Evolutionary conservation across 2,329 filamentous ascomycete species (phyloP).

Genomic region (Fusarium tricinctum): DNA sequence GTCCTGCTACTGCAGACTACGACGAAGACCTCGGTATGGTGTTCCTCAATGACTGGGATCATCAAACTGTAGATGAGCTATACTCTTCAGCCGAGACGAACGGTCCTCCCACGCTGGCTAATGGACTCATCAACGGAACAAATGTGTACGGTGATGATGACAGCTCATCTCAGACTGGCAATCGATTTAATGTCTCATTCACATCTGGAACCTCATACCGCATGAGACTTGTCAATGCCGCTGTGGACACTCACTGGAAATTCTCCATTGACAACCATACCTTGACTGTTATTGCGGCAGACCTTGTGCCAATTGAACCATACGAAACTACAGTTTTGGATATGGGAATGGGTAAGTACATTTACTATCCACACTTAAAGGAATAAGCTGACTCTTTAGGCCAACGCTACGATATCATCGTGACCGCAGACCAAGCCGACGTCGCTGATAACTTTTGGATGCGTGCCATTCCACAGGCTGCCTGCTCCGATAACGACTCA

Average conservation of each 20-base stretch:
- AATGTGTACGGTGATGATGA: conserved; percentile 55
- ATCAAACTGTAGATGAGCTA: conserved; percentile 59
- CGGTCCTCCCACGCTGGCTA: conserved; percentile 59
- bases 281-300: conserved; percentile 69
- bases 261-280: conserved; percentile 70
- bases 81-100: conserved; percentile 35
- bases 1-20: conserved; percentile 70
- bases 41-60: conserved; percentile 71
- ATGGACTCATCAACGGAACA: conserved; percentile 62
- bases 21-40: conserved; percentile 74
- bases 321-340: conserved; percentile 60
- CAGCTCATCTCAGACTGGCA: conserved; percentile 45
- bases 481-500: conserved; percentile 58
- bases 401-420: conserved; percentile 61
- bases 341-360: conserved; percentile 36
- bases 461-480: conserved; percentile 59
- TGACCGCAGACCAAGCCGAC: conserved; percentile 56
- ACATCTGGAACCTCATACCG: conserved; percentile 60
- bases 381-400: too few species aligned
- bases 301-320: conserved; percentile 70
- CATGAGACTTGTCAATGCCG: conserved; percentile 63
- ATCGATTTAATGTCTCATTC: conserved; percentile 57
- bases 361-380: fast-evolving
- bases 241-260: conserved; percentile 59
- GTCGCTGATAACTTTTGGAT: conserved; percentile 62